phyloP scores from a whole-genome alignment of 306 rosid genomes.

The Lathyrus oleraceus region DNA sequence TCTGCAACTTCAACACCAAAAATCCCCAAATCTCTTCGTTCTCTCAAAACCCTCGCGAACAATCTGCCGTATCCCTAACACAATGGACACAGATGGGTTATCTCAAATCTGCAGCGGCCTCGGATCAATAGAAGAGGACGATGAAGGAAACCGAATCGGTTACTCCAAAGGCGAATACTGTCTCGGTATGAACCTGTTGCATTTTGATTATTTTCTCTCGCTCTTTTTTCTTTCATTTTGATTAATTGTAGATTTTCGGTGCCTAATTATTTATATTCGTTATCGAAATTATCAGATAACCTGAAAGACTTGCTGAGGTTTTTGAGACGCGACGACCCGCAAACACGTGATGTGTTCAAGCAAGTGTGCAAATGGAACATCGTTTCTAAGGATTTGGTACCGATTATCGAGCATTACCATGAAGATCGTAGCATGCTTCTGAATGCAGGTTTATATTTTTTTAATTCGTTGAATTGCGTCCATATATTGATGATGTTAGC shows the following conservation, averaged over 20 bases:
- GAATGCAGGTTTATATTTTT: constrained; percentile 47
- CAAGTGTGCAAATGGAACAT: constrained; percentile 90
- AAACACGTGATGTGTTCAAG: constrained; percentile 77
- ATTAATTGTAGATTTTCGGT: background rate
- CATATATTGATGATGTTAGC: background rate
- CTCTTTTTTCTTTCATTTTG: background rate
- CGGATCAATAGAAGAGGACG: constrained; percentile 62
- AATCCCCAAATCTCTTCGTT: background rate
- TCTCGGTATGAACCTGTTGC: constrained; percentile 49
- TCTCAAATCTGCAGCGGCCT: constrained; percentile 75
- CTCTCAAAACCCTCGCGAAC: constrained; percentile 18
- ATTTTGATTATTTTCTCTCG: background rate
- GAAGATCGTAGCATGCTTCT: constrained; percentile 70
- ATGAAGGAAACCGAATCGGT: constrained; percentile 58
- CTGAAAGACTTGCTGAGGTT: constrained; percentile 89
- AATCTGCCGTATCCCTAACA: constrained; percentile 6
- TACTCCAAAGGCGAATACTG: constrained; percentile 70
- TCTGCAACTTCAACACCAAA: background rate
- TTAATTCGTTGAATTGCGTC: background rate
- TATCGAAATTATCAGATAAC: constrained; percentile 54
- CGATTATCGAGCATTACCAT: constrained; percentile 67
- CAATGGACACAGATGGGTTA: constrained; percentile 75
- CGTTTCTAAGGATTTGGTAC: constrained; percentile 70
- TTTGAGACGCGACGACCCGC: constrained; percentile 90
- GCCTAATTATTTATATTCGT: background rate